Evolutionary conservation across 371 early-diverging fungal species (phyloP).

Genomic region (Phascolomyces articulosus): DNA sequence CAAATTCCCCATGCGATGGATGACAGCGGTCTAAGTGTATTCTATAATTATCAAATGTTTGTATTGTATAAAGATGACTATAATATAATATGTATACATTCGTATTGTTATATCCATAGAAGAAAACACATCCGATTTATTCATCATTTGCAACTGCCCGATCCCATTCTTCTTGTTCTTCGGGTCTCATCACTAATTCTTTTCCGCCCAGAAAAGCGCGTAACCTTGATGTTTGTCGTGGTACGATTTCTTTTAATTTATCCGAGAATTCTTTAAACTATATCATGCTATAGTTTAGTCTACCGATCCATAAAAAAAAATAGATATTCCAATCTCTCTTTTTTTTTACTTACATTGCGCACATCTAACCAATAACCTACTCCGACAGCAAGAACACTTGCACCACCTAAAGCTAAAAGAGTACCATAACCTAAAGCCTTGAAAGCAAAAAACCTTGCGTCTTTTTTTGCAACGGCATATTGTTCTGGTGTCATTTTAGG

Average conservation of each 20-base stretch:
- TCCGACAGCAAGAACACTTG: constrained; percentile 32
- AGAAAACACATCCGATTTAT: background rate
- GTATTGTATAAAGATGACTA: too few relatives aligned
- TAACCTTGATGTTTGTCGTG: constrained; percentile 33
- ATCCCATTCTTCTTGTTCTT: constrained; percentile 36
- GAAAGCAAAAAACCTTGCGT: constrained; percentile 44
- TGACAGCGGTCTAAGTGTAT: too few relatives aligned
- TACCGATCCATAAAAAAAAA: too few relatives aligned
- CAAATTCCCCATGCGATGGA: too few relatives aligned
- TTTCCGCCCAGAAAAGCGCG: constrained; percentile 40
- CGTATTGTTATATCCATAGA: too few relatives aligned
- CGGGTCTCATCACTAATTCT: constrained; percentile 34
- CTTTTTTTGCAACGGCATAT: constrained; percentile 39
- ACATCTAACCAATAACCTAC: constrained; percentile 50
- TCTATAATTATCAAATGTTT: too few relatives aligned
- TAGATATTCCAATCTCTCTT: too few relatives aligned
- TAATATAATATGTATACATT: too few relatives aligned
- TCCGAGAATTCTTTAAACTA: constrained; percentile 51
- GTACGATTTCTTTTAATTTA: constrained; percentile 45
- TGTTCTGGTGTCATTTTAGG: constrained; percentile 50
- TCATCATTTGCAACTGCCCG: constrained; percentile 21
- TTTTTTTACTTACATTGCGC: constrained; percentile 36
- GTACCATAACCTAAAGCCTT: constrained; percentile 51
- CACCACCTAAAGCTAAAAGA: constrained; percentile 38
- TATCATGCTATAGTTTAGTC: too few relatives aligned